Conservation (phyloP, 1,139 yeast species). For the Candida sp. region DNA sequence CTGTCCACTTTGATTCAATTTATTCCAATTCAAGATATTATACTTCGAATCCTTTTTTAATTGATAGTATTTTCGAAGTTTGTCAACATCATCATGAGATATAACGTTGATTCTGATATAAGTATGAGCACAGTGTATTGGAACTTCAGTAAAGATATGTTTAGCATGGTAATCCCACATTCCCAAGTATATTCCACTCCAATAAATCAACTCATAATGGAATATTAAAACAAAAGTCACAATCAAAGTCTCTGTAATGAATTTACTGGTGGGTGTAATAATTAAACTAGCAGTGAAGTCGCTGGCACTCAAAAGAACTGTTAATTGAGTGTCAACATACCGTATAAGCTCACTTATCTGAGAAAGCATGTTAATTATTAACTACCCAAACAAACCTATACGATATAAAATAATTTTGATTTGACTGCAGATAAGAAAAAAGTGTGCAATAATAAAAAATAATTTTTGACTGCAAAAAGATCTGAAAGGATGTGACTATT, state of each 20-base stretch:
- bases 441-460: too few relatives aligned
- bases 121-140: conserved; percentile 76
- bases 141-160: conserved; percentile 65
- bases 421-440: not conserved
- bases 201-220: conserved; percentile 42
- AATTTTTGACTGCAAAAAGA: too few relatives aligned
- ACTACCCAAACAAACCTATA: not conserved
- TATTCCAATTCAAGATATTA: conserved; percentile 22
- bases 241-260: conserved; percentile 41
- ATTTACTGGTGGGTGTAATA: conserved; percentile 24
- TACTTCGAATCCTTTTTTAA: conserved; percentile 24
- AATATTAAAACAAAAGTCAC: conserved; percentile 30
- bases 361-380: not conserved
- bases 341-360: not conserved
- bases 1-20: conserved; percentile 24
- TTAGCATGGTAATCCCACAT: conserved; percentile 63
- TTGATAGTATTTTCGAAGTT: conserved; percentile 24
- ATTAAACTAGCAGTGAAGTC: conserved; percentile 28
- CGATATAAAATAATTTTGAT: not conserved
- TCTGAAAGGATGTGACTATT: too few relatives aligned
- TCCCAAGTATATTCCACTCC: conserved; percentile 46
- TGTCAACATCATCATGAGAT: conserved; percentile 13
- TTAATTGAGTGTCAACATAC: conserved; percentile 9
- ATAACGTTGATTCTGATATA: conserved; percentile 50
- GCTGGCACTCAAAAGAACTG: conserved; percentile 11